These are phyloP conservation scores for Vigna reflexopilosa DNA, from an alignment of 306 rosid species.

Conservation along the genomic window DNA sequence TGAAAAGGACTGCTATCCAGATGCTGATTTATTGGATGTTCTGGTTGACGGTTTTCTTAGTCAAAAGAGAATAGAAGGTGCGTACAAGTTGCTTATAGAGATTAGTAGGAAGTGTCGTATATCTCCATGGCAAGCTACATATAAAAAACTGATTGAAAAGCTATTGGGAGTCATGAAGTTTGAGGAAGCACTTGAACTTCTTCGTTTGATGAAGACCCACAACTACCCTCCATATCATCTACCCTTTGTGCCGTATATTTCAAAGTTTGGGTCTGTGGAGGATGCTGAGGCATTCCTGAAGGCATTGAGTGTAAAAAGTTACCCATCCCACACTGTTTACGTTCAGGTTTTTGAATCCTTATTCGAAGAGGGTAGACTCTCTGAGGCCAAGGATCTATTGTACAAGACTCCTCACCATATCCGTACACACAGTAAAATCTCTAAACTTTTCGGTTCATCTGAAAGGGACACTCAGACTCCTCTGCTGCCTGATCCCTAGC, in stretches of 20 bases:
- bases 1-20: conserved; percentile 61
- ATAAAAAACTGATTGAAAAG: conserved; percentile 63
- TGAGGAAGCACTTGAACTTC: conserved; percentile 80
- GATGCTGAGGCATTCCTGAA: conserved; percentile 76
- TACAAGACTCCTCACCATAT: conserved; percentile 74
- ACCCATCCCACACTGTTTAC: conserved; percentile 64
- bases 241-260: conserved; percentile 67
- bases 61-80: conserved; percentile 64
- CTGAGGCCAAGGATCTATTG: conserved; percentile 81
- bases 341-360: conserved; percentile 71
- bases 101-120: conserved; percentile 54
- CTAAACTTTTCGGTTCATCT: conserved; percentile 66
- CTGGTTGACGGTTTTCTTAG: conserved; percentile 66
- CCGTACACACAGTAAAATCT: conserved; percentile 55
- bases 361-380: conserved; percentile 70
- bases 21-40: conserved; percentile 77
- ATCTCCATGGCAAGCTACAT: conserved; percentile 83
- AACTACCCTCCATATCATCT: conserved; percentile 63
- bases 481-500: conserved; percentile 44
- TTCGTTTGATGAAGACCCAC: conserved; percentile 72
- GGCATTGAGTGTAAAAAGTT: conserved; percentile 48
- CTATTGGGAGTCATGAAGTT: conserved; percentile 61
- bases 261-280: conserved; percentile 81
- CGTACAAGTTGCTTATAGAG: conserved; percentile 65
- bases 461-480: conserved; percentile 33